Evolutionary conservation across 1,284 basidiomycete genomes (phyloP).

Genomic region (Pascua guehoae): DNA sequence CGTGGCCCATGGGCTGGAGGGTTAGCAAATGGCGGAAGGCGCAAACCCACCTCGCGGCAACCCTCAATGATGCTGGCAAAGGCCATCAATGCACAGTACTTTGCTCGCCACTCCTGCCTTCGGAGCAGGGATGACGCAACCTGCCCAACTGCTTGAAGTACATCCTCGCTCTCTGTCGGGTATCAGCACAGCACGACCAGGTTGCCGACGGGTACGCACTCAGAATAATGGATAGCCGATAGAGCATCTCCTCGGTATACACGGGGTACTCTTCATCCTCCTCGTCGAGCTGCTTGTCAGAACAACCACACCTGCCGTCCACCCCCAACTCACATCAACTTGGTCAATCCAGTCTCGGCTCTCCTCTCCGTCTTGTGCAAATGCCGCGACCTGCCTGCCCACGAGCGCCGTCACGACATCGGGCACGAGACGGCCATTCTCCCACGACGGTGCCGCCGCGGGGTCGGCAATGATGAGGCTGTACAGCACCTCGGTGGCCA

Average conservation of each 20-base stretch:
- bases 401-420: constrained; percentile 35
- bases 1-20: constrained; percentile 7
- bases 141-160: constrained; percentile 70
- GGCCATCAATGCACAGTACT: constrained; percentile 71
- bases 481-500: constrained; percentile 42
- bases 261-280: constrained; percentile 70
- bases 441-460: constrained; percentile 22
- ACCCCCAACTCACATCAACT: constrained; percentile 57
- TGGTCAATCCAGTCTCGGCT: constrained; percentile 65
- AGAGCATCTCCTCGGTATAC: constrained; percentile 71
- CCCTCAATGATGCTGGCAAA: constrained; percentile 34
- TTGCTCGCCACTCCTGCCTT: constrained; percentile 66
- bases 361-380: constrained; percentile 51
- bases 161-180: constrained; percentile 54
- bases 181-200: constrained; percentile 1
- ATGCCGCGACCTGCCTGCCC: constrained; percentile 30
- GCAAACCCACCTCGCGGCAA: constrained; percentile 17
- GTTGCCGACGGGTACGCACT: constrained; percentile 44
- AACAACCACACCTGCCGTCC: neutral
- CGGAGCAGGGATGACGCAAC: constrained; percentile 73
- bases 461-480: constrained; percentile 33
- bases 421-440: constrained; percentile 24
- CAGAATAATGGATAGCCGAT: constrained; percentile 68
- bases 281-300: constrained; percentile 55
- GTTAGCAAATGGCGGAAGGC: neutral